These are phyloP conservation scores for Phaeosphaeria sp. DNA, from an alignment of 2,329 filamentous ascomycete genomes.

Conservation along the genomic window DNA sequence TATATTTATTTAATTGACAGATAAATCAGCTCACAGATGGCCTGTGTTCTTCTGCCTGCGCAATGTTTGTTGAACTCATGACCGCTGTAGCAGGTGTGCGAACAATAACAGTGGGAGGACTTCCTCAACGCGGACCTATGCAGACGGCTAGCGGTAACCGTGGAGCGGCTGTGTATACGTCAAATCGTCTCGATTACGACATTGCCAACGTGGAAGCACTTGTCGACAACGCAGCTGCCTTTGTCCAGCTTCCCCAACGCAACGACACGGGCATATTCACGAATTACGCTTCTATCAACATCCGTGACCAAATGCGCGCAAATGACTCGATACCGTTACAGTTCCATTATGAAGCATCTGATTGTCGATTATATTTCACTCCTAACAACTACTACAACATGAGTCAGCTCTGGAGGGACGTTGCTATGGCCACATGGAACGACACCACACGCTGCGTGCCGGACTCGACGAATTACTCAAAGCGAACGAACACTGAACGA, in stretches of 20 bases:
- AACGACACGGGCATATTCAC: conserved; percentile 25
- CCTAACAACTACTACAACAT: conserved; percentile 41
- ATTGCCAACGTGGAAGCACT: conserved; percentile 10
- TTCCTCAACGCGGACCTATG: conserved; percentile 53
- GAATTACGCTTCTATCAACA: conserved; percentile 29
- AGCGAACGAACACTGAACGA: neutral
- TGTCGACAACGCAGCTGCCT: conserved; percentile 11
- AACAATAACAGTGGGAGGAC: conserved; percentile 63
- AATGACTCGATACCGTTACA: conserved; percentile 36
- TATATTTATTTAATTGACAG: neutral
- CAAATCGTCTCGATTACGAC: conserved; percentile 44
- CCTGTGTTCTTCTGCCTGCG: conserved; percentile 62
- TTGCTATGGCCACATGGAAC: conserved; percentile 34
- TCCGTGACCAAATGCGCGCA: conserved; percentile 42
- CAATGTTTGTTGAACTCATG: conserved; percentile 59
- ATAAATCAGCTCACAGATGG: conserved; percentile 56
- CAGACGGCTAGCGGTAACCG: conserved; percentile 59
- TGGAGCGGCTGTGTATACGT: conserved; percentile 51
- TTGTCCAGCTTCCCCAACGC: neutral
- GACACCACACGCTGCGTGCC: conserved; percentile 36
- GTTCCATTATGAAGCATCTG: conserved; percentile 41
- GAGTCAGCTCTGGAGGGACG: conserved; percentile 41
- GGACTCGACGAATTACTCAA: conserved; percentile 27
- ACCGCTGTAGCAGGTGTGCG: conserved; percentile 55
- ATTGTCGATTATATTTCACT: conserved; percentile 47